Evolutionary conservation across 2,329 filamentous ascomycete species (phyloP).

Genomic region (Thyridium curvatum): DNA sequence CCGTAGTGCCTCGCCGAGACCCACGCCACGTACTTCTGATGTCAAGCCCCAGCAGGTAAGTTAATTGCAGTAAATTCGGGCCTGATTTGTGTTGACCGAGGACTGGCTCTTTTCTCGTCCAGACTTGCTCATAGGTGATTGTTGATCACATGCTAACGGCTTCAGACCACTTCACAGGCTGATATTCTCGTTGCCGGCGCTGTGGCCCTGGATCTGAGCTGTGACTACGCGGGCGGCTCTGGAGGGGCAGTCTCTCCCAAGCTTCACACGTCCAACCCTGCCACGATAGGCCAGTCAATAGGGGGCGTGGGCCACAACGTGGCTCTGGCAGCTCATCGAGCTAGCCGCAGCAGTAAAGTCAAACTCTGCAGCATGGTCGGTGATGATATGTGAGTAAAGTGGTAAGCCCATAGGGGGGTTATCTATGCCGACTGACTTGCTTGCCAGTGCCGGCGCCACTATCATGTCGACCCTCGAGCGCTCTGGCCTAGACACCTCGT

Average conservation of each 20-base stretch:
- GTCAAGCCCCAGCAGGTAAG: constrained; percentile 1
- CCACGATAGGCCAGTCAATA: constrained; percentile 72
- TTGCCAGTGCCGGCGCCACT: constrained; percentile 61
- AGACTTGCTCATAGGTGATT: too few relatives aligned
- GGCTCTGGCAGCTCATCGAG: constrained; percentile 71
- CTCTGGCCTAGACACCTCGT: constrained; percentile 57
- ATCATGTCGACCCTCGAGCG: constrained; percentile 60
- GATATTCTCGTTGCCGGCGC: constrained; percentile 88
- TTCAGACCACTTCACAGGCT: constrained; percentile 11
- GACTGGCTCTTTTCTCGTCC: too few relatives aligned
- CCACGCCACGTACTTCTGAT: background rate
- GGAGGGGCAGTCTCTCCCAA: constrained; percentile 32
- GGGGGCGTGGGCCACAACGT: constrained; percentile 93
- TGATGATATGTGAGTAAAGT: constrained; percentile 61
- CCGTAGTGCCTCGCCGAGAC: too few relatives aligned
- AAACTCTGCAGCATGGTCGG: constrained; percentile 76
- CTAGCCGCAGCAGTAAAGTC: constrained; percentile 54
- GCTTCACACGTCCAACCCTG: constrained; percentile 79
- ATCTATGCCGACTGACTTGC: background rate
- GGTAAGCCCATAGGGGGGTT: background rate
- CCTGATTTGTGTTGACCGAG: too few relatives aligned
- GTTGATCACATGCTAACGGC: background rate
- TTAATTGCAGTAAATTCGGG: background rate
- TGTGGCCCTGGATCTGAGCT: constrained; percentile 80
- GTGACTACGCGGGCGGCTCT: constrained; percentile 54